Evolutionary conservation across 441 rosid species (phyloP), one percentile per base, ranked within the genome.

Genomic region (Viola pubescens): DNA sequence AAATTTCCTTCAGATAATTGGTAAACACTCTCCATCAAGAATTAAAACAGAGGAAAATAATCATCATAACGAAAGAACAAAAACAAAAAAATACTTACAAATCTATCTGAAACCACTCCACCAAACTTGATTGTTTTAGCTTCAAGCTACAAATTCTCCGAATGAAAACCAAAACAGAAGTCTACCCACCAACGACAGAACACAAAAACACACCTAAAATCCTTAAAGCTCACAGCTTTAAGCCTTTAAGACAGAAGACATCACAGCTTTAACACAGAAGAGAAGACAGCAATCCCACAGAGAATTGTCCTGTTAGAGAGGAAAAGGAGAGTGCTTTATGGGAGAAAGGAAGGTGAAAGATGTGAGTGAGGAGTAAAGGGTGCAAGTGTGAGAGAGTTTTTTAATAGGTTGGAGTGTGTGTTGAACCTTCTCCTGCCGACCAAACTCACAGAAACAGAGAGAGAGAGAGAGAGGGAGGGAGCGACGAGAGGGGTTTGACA

Each of bases 381-480:
- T n/a, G 37, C n/a, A 6, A 47, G 55, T 2, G 50, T 3, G 48
- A 39, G 50, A 7, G 40, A 61, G 55, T 40, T 50, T 50, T 16
- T 48, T 41, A 50, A 55, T 42, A 26, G 63, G 49, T 12, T 11
- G 10, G 38, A 8, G 52, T 34, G 48, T 41, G 40, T 53, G 48
- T 61, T 49, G 70, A 65, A 65, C 56, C 55, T 69, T 58, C 54
- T 14, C 47, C 59, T 62, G 75, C 75, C 61, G 70, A 62, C 71
- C 67, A 61, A 48, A 60, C 46, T 49, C 61, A 65, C 68, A 49
- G 68, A 58, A 65, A 66, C 34, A 26, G 34, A 26, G 34, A 1
- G 26, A 19, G 26, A 19, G 26, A 19, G 26, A 54, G 66, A n/a
- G n/a, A n/a, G n/a, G n/a, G n/a, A n/a, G n/a, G n/a, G n/a, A n/a